A percentile compares a stretch with the other conserved stretches of the same genome.
phyloP scores from a whole-genome alignment of 768 basidiomycete species.

The Pleurotus giganteus region DNA sequence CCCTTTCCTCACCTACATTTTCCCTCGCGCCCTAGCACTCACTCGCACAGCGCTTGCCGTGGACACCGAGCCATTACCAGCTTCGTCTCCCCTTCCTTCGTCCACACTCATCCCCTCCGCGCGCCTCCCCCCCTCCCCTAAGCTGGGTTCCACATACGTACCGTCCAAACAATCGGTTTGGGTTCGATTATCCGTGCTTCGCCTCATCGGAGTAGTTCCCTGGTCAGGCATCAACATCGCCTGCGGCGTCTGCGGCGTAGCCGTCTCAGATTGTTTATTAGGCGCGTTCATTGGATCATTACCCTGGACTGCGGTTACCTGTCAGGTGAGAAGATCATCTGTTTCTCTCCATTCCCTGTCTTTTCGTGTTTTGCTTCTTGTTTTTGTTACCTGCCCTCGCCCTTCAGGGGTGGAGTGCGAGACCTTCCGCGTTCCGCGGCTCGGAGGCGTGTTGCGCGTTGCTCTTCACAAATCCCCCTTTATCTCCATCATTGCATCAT shows the following conservation, averaged over 20 bases:
- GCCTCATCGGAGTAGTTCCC: slow-evolving; percentile 90
- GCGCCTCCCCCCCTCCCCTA: slow-evolving; percentile 28
- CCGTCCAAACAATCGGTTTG: slow-evolving; percentile 52
- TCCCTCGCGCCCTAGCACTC: slow-evolving; percentile 83
- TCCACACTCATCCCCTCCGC: slow-evolving; percentile 17
- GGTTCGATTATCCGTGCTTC: slow-evolving; percentile 84
- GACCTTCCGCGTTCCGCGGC: neutral
- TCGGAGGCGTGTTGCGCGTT: neutral
- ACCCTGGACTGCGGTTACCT: slow-evolving; percentile 91
- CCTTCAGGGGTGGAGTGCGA: neutral
- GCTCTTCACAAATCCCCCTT: neutral
- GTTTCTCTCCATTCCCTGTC: slow-evolving; percentile 14
- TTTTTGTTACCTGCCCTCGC: slow-evolving; percentile 1
- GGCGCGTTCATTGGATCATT: slow-evolving; percentile 82
- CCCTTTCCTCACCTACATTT: slow-evolving; percentile 75
- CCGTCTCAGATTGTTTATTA: slow-evolving; percentile 69
- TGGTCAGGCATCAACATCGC: slow-evolving; percentile 98
- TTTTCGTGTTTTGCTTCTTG: slow-evolving; percentile 14
- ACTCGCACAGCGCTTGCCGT: slow-evolving; percentile 81
- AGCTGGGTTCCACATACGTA: slow-evolving; percentile 15
- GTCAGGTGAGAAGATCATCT: slow-evolving; percentile 52
- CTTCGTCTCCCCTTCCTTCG: neutral
- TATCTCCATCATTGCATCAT: too few species aligned
- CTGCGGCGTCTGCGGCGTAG: slow-evolving; percentile 87
- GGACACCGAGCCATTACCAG: slow-evolving; percentile 38